These are phyloP conservation scores for Panellus pusillus DNA, from an alignment of 768 basidiomycete species.

Conservation along the genomic window DNA sequence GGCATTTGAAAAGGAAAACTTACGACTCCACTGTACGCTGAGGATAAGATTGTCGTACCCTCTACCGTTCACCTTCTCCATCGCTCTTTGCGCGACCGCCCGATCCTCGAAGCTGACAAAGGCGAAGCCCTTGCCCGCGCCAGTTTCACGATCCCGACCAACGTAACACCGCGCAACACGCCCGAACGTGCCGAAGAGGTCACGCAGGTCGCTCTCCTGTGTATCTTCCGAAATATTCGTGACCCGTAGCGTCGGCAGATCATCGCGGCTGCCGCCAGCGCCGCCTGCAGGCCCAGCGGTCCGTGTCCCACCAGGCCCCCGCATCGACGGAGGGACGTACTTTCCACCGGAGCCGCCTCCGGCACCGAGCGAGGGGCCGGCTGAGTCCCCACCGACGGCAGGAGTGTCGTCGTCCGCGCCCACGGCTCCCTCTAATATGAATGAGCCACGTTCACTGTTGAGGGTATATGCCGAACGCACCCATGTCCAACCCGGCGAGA, in stretches of 20 bases:
- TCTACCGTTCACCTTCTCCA: constrained; percentile 88
- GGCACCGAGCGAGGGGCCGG: constrained; percentile 36
- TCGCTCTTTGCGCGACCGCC: constrained; percentile 78
- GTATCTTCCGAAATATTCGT: constrained; percentile 97
- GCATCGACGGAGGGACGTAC: constrained; percentile 94
- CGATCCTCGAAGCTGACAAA: constrained; percentile 94
- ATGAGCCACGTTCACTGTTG: neutral
- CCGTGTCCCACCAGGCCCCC: constrained; percentile 57
- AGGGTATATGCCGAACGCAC: constrained; percentile 32
- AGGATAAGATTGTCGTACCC: constrained; percentile 92
- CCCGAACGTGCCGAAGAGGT: constrained; percentile 85
- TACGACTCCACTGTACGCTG: constrained; percentile 64
- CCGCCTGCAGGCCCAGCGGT: constrained; percentile 58
- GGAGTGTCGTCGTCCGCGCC: constrained; percentile 40
- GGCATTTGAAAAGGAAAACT: constrained; percentile 27
- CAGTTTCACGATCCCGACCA: constrained; percentile 92
- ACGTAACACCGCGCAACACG: constrained; percentile 89
- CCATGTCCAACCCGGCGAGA: constrained; percentile 72
- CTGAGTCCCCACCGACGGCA: constrained; percentile 30
- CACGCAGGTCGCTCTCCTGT: constrained; percentile 90
- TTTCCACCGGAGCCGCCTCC: constrained; percentile 61
- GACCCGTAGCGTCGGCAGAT: constrained; percentile 93
- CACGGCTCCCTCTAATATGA: constrained; percentile 30
- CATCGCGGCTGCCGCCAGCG: constrained; percentile 68
- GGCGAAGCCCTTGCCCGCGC: constrained; percentile 93